Evolutionary conservation across 2,329 filamentous ascomycete genomes (phyloP), one percentile per base, ranked within the genome.

Genomic region (Nothophaeocryptopus gaeumannii): DNA sequence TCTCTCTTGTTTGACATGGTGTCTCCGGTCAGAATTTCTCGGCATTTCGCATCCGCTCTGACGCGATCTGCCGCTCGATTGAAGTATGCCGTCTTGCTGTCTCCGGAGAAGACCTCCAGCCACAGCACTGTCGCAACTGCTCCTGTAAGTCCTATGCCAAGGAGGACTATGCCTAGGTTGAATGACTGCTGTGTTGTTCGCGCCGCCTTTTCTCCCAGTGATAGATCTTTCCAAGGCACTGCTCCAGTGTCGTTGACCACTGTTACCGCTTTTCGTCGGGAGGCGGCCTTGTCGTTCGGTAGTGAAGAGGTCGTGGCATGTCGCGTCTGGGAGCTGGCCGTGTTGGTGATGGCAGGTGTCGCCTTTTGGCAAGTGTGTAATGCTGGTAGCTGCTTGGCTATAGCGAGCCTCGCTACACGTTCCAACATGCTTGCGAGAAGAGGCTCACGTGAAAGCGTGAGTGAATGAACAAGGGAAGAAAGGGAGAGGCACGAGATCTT

Each of bases 101-200:
- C 86, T 14, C 87, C 53, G 3, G 87, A 86, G 69, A 95, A 89
- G 38, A 95, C 87, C 55, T 95, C 89, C 3, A 81, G 80, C 70
- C 86, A 95, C 15, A 95, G 76, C 42, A 93, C 78, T 61, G 88
- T 89, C 47, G 78, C 79, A 8, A 96, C 86, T n/a, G 83, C 84
- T 54, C 83, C 83, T 1, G 91, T 96, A 60, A 92, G 75, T 31
- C 83, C 78, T 9, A 91, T 72, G 20, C 92, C 92, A 7, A 85
- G 75, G 1, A 89, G 59, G 8, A 96, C 82, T 55, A 96, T 71
- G 58, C 85, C 78, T 58, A 96, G 83, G 70, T 97, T 96, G 74
- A 95, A 86, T 12, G 85, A 87, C 70, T 96, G 92, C 70, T 96
- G 91, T 0, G 89, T 92, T 8, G 89, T 88, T 34, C 92, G 81